These are phyloP conservation scores for Leucaena leucocephala DNA, from an alignment of 306 rosid species.

Conservation along the genomic window DNA sequence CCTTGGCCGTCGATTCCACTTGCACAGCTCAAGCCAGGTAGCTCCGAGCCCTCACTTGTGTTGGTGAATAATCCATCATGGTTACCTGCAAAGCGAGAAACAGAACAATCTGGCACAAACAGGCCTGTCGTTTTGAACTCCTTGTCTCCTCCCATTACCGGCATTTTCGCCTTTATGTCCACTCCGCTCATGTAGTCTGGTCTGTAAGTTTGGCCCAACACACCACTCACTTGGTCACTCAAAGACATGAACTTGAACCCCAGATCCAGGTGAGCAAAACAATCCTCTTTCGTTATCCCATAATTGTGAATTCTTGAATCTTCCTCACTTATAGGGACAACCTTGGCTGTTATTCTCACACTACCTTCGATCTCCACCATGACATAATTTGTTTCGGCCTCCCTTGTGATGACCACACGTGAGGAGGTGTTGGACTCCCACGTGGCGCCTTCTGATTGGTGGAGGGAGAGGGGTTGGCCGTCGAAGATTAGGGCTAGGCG, in stretches of 20 bases:
- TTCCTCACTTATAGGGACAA: constrained; percentile 64
- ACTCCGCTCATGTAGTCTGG: constrained; percentile 49
- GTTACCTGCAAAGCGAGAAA: constrained; percentile 42
- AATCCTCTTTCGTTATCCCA: constrained; percentile 56
- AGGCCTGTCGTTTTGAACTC: constrained; percentile 50
- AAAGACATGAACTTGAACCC: constrained; percentile 62
- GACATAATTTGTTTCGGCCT: constrained; percentile 41
- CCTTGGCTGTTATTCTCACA: constrained; percentile 59
- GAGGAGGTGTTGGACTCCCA: constrained; percentile 42
- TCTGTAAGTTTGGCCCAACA: constrained; percentile 70
- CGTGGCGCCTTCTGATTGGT: constrained; percentile 38
- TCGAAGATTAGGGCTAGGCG: constrained; percentile 50
- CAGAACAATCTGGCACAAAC: constrained; percentile 58
- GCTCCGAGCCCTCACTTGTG: too few species aligned
- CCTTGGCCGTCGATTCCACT: constrained; percentile 51
- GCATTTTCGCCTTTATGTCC: constrained; percentile 54
- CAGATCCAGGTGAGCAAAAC: constrained; percentile 67
- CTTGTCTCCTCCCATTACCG: constrained; percentile 59
- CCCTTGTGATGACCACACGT: constrained; percentile 28
- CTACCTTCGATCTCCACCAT: constrained; percentile 49
- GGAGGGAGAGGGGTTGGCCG: constrained; percentile 41
- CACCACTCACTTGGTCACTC: constrained; percentile 52
- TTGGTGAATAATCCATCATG: neutral
- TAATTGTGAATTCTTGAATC: constrained; percentile 62
- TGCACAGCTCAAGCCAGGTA: constrained; percentile 46